A percentile compares a stretch with the other conserved stretches of the same genome.
Conservation (phyloP, 1,139 yeast species). For the Yamadazyma songkhlaensis region DNA sequence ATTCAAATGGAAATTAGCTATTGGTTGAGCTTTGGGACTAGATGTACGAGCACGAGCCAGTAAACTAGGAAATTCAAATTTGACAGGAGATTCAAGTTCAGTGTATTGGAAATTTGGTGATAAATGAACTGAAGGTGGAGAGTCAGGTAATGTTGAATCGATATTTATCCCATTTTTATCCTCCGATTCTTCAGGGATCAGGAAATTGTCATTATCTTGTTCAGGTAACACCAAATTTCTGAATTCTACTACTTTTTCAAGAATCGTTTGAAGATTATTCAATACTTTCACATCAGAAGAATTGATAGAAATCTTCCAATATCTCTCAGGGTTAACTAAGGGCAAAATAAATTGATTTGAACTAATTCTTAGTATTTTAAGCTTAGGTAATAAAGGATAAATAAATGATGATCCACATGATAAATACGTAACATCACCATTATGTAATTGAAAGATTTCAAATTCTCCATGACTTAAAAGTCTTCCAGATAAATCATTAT, state of each 20-base stretch:
- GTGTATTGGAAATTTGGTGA: too few relatives aligned
- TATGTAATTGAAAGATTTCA: slow-evolving; percentile 62
- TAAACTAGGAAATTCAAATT: too few relatives aligned
- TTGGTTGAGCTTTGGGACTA: too few relatives aligned
- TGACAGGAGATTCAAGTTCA: too few relatives aligned
- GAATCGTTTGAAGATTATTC: slow-evolving; percentile 32
- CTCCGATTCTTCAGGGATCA: too few relatives aligned
- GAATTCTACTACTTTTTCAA: slow-evolving; percentile 44
- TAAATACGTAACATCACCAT: slow-evolving; percentile 62
- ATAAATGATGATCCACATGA: slow-evolving; percentile 52
- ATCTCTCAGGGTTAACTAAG: slow-evolving; percentile 66
- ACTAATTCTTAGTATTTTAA: slow-evolving; percentile 54
- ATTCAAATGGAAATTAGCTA: too few relatives aligned
- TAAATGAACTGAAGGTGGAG: slow-evolving; percentile 47
- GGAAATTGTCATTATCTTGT: too few relatives aligned
- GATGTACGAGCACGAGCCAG: too few relatives aligned
- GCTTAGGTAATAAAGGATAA: slow-evolving; percentile 64
- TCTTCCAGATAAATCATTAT: slow-evolving; percentile 38
- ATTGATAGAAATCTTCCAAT: slow-evolving; percentile 60
- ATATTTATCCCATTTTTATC: too few relatives aligned
- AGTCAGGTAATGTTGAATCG: slow-evolving; percentile 26
- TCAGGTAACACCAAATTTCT: slow-evolving; percentile 29
- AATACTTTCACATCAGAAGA: slow-evolving; percentile 33
- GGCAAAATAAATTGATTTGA: slow-evolving; percentile 59
- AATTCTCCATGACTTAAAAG: slow-evolving; percentile 60